Evolutionary conservation across 257 asterid species (phyloP), one percentile per base, ranked within the genome.

Genomic region (Hygrophila difformis): DNA sequence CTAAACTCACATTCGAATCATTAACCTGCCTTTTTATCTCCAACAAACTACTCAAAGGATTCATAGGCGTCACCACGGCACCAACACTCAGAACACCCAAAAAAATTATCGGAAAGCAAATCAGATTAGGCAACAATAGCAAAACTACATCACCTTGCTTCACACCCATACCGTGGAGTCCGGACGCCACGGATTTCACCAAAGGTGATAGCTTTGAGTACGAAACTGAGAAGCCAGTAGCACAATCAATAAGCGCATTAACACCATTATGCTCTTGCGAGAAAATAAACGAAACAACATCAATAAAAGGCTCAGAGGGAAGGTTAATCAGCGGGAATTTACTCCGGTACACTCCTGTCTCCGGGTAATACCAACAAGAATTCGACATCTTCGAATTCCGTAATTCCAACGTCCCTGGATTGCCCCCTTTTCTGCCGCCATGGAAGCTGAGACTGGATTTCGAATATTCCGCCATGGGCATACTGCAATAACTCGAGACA

Each of bases 121-220:
- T 56, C 17, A 86, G 82, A 71, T 79, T 86, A 9, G 92, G 88
- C 38, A 79, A 74, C 53, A 78, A 39, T 62, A 78, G 66, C 55
- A 82, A 62, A 35, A 79, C 69, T 0, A 82, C 79, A 56, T 82
- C 94, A 52, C 94, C 92, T 63, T 72, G 57, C 53, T 60, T 56
- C 41, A 86, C 81, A 1, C 87, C 92, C 65, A 69, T 46, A 13
- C 49, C 70, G 63, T 79, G 84, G 8, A 82, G 65, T 4, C 94
- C 92, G 55, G 76, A 50, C 15, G 96, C 92, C 71, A 74, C 49
- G 53, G 96, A 82, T 61, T 70, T 70, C 20, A 82, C 72, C 73
- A 79, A 55, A 7, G 76, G 57, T 24, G 5, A 36, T 37, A 86
- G 57, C 54, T 60, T 46, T 8, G 75, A 55, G 67, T 86, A 79